Evolutionary conservation across 805 yeast genomes (phyloP).

Genomic region (Ogataea trehalophila): DNA sequence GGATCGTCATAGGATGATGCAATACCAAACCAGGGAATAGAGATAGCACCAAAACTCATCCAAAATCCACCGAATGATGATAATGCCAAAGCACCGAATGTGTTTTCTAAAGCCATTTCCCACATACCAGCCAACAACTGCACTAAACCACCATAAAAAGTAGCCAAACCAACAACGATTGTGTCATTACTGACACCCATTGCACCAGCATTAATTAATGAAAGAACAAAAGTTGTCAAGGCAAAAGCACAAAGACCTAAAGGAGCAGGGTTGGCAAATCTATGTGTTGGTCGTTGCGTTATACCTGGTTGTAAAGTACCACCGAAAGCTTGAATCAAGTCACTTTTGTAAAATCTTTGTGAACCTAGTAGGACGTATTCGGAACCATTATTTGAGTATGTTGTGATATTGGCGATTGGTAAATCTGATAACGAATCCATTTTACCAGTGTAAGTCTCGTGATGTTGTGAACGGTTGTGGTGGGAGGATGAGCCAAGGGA

Average conservation of each 20-base stretch:
- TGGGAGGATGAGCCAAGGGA: neutral
- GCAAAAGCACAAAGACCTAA: conserved; percentile 71
- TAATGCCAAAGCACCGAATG: conserved; percentile 66
- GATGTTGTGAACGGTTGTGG: neutral
- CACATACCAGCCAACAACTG: conserved; percentile 71
- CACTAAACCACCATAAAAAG: conserved; percentile 69
- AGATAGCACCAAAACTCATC: conserved; percentile 68
- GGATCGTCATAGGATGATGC: conserved; percentile 43
- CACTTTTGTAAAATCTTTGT: conserved; percentile 58
- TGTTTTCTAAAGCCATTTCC: conserved; percentile 68
- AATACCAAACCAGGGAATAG: conserved; percentile 54
- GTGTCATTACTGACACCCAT: conserved; percentile 61
- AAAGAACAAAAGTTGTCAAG: conserved; percentile 61
- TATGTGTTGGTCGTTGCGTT: conserved; percentile 50
- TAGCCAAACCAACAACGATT: conserved; percentile 59
- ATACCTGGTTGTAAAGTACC: conserved; percentile 77
- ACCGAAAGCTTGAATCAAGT: conserved; percentile 66
- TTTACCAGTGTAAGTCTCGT: neutral
- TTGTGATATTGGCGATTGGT: conserved; percentile 1
- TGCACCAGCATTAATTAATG: conserved; percentile 58
- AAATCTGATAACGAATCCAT: neutral
- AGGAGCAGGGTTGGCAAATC: conserved; percentile 72
- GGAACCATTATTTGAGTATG: conserved; percentile 4
- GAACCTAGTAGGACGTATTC: conserved; percentile 62
- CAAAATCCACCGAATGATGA: conserved; percentile 68